phyloP scores from a whole-genome alignment of 1,284 basidiomycete species.

The Fomitiporia mediterranea region DNA sequence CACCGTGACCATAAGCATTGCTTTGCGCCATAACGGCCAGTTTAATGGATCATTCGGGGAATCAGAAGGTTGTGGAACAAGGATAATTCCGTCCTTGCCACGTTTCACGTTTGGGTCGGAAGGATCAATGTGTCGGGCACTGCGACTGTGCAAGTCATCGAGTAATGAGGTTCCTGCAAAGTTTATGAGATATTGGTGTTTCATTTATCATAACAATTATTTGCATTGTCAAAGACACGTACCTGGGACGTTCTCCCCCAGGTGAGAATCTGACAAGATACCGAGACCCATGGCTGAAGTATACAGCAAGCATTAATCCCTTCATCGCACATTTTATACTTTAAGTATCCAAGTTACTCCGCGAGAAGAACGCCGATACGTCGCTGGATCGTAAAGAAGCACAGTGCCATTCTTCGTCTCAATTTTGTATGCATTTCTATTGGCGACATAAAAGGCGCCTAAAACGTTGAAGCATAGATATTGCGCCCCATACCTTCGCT shows the following conservation, averaged over 20 bases:
- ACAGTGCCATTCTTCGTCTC: background rate
- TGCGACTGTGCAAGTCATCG: conserved; percentile 19
- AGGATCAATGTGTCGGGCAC: background rate
- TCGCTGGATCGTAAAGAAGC: background rate
- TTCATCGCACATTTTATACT: background rate
- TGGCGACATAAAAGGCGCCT: too few relatives aligned
- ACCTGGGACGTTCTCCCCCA: conserved; percentile 23
- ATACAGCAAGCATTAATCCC: background rate
- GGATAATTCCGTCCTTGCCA: conserved; percentile 22
- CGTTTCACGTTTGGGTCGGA: conserved; percentile 17
- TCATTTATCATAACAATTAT: too few relatives aligned
- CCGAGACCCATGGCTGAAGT: conserved; percentile 22
- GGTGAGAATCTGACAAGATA: conserved; percentile 21
- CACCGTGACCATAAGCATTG: conserved; percentile 19
- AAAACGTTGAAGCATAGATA: too few relatives aligned
- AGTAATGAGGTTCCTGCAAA: conserved; percentile 21
- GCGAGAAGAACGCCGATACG: background rate
- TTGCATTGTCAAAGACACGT: conserved; percentile 1
- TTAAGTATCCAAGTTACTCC: background rate
- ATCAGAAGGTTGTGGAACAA: conserved; percentile 24
- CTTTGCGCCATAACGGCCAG: conserved; percentile 25
- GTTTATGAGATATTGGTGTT: too few relatives aligned
- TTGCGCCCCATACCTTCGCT: too few relatives aligned
- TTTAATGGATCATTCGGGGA: conserved; percentile 25
- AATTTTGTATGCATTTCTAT: background rate